These are phyloP conservation scores for Camptophora hylomeconis DNA, from an alignment of 2,329 filamentous ascomycete species.

Conservation along the genomic window DNA sequence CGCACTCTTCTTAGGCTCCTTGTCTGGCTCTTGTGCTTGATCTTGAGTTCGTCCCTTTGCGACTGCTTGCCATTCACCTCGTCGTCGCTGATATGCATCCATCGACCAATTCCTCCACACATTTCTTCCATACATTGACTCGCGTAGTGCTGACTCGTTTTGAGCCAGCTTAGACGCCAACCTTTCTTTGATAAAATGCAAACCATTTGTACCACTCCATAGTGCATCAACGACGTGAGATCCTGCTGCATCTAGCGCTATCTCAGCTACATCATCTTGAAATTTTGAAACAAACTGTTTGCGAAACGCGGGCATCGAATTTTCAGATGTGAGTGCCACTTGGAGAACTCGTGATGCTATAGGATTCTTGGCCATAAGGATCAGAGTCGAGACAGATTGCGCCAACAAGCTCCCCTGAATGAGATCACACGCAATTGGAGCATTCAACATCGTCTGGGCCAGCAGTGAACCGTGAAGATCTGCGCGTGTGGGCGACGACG, in stretches of 20 bases:
- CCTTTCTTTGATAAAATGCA: conserved; percentile 55
- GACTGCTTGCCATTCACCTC: conserved; percentile 51
- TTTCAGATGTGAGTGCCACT: conserved; percentile 43
- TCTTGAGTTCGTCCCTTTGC: conserved; percentile 35
- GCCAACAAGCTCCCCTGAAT: conserved; percentile 60
- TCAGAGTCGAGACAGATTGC: conserved; percentile 41
- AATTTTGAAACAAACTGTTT: conserved; percentile 53
- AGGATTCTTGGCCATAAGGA: conserved; percentile 53
- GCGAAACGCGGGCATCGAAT: conserved; percentile 30
- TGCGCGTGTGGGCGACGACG: conserved; percentile 24
- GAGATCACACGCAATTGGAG: conserved; percentile 57
- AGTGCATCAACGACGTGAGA: conserved; percentile 57
- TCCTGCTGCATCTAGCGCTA: conserved; percentile 48
- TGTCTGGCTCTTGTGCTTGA: conserved; percentile 11
- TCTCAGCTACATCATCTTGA: conserved; percentile 45
- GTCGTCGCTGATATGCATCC: conserved; percentile 53
- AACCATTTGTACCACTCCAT: conserved; percentile 49
- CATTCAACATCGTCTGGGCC: conserved; percentile 63
- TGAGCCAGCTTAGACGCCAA: conserved; percentile 50
- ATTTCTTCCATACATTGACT: conserved; percentile 50
- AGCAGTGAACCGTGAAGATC: conserved; percentile 67
- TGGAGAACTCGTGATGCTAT: conserved; percentile 51
- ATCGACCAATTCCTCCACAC: conserved; percentile 66
- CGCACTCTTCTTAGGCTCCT: conserved; percentile 31
- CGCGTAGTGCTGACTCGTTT: conserved; percentile 48